Conservation (phyloP, 108 stramenopile genomes). For the Nitzschia sp. region DNA sequence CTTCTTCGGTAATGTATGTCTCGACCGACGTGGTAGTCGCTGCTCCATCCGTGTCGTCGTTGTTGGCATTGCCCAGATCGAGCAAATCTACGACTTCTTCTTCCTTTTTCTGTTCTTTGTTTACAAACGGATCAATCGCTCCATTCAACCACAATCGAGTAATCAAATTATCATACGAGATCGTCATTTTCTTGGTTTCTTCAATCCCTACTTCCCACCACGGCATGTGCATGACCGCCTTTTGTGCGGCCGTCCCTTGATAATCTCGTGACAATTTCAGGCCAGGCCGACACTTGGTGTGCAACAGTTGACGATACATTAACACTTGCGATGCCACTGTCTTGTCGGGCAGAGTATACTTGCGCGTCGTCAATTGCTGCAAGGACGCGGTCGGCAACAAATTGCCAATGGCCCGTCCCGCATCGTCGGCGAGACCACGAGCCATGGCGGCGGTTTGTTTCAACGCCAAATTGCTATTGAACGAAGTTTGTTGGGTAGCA, state of each 20-base stretch:
- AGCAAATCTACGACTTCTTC: conserved; percentile 13
- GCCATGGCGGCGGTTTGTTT: conserved; percentile 29
- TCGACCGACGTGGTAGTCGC: conserved; percentile 31
- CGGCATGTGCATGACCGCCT: conserved; percentile 85
- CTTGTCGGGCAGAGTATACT: conserved; percentile 80
- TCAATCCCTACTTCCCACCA: conserved; percentile 87
- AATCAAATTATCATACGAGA: conserved; percentile 83
- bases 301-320: conserved; percentile 87
- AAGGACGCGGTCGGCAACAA: conserved; percentile 42
- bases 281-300: conserved; percentile 84
- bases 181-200: conserved; percentile 74
- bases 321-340: conserved; percentile 86
- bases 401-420: conserved; percentile 40
- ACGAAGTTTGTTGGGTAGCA: conserved; percentile 11
- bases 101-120: neutral
- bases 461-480: neutral
- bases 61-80: neutral
- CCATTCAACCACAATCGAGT: conserved; percentile 79
- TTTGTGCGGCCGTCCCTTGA: conserved; percentile 77
- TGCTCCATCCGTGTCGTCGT: neutral
- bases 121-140: conserved; percentile 61
- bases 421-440: conserved; percentile 36
- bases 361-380: conserved; percentile 51
- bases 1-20: conserved; percentile 62
- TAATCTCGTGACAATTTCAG: conserved; percentile 67